phyloP scores from a whole-genome alignment of 208 protist species.

The Jaenimonas drosophilae region DNA sequence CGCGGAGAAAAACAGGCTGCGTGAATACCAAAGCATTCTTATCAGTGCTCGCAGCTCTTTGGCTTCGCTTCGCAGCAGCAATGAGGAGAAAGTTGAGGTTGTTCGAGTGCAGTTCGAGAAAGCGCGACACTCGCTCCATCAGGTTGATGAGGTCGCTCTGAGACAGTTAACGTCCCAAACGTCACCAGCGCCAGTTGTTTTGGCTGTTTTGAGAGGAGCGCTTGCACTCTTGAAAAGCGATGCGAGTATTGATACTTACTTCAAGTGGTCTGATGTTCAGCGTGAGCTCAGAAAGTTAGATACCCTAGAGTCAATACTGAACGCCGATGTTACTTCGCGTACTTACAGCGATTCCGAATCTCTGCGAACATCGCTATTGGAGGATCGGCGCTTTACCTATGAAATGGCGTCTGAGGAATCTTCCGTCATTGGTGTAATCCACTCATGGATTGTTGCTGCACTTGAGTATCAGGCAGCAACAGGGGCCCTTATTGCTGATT shows the following conservation, averaged over 20 bases:
- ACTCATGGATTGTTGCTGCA: too few species aligned
- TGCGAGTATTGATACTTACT: conserved; percentile 42
- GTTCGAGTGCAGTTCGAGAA: conserved; percentile 23
- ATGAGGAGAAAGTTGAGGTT: conserved; percentile 44
- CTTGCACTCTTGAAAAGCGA: conserved; percentile 41
- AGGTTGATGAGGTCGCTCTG: conserved; percentile 37
- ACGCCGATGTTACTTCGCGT: conserved; percentile 32
- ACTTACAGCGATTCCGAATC: conserved; percentile 24
- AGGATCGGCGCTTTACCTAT: too few species aligned
- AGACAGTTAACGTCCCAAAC: conserved; percentile 39
- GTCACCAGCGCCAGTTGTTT: conserved; percentile 34
- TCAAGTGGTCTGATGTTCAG: conserved; percentile 52
- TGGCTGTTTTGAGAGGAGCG: conserved; percentile 45
- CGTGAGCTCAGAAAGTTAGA: conserved; percentile 33
- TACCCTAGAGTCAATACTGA: conserved; percentile 20
- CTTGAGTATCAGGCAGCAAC: too few species aligned
- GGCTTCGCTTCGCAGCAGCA: conserved; percentile 44
- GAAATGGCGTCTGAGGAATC: too few species aligned
- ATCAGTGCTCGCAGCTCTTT: conserved; percentile 28
- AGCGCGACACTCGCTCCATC: conserved; percentile 14
- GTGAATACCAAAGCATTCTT: conserved; percentile 41
- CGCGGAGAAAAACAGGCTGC: conserved; percentile 28
- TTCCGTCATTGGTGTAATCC: too few species aligned
- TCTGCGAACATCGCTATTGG: too few species aligned
- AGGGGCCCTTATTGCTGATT: too few species aligned